These are phyloP conservation scores for Senecio squalidus DNA, from an alignment of 140 eudicot species.

Conservation along the genomic window DNA sequence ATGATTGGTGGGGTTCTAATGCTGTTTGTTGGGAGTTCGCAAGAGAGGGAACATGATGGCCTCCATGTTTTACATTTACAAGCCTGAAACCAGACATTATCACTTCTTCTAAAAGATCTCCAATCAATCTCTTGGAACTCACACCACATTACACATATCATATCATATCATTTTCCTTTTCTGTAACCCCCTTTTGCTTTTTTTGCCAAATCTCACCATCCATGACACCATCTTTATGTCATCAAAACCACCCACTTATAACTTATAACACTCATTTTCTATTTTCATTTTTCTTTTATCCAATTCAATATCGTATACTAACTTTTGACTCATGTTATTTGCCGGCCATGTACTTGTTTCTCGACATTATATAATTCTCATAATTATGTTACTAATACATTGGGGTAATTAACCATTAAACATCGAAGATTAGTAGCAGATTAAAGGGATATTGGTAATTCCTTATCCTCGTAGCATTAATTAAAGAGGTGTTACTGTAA, in stretches of 20 bases:
- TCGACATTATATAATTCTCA: too few species aligned
- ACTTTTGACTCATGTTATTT: too few species aligned
- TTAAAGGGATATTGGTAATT: too few species aligned
- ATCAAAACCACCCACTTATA: conserved; percentile 11
- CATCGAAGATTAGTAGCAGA: too few species aligned
- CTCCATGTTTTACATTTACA: conserved; percentile 9
- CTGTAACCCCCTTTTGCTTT: conserved; percentile 20
- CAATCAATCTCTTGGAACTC: conserved; percentile 56
- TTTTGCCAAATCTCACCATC: conserved; percentile 20
- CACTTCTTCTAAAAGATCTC: conserved; percentile 42
- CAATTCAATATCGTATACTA: not conserved
- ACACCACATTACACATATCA: conserved; percentile 26
- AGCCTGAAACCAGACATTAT: conserved; percentile 42
- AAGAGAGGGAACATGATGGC: conserved; percentile 80
- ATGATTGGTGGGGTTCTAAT: conserved; percentile 39
- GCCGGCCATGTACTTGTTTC: too few species aligned
- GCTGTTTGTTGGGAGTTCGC: conserved; percentile 50
- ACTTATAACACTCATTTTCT: too few species aligned
- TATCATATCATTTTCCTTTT: conserved; percentile 15
- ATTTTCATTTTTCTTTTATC: not conserved
- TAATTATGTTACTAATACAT: too few species aligned
- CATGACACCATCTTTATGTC: conserved; percentile 55
- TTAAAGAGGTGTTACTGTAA: too few species aligned
- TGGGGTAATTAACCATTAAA: too few species aligned
- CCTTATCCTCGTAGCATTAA: too few species aligned